Conservation (phyloP, 768 basidiomycete genomes). For the Chalciporus chontae region DNA sequence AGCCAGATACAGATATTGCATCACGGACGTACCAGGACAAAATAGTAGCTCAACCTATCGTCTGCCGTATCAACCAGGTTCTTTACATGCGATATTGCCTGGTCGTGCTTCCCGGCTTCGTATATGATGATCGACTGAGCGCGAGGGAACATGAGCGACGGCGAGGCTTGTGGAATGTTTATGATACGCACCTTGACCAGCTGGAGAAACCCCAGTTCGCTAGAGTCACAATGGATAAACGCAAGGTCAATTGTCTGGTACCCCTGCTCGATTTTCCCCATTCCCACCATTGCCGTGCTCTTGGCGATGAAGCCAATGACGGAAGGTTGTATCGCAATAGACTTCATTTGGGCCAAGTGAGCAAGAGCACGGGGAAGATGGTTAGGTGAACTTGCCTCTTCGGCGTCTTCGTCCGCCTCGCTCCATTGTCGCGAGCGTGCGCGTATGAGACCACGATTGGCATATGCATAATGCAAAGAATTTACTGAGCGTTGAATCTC, state of each 20-base stretch:
- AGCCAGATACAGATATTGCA: no score
- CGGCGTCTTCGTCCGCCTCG: conserved; percentile 2
- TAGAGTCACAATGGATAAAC: background rate
- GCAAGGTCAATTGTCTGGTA: background rate
- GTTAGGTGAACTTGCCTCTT: background rate
- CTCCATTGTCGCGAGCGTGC: background rate
- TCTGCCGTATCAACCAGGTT: no score
- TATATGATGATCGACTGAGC: no score
- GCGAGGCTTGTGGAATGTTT: no score
- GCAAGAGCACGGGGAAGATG: background rate
- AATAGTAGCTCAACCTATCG: no score
- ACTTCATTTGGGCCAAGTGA: no score
- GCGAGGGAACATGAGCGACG: no score
- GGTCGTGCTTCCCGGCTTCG: no score
- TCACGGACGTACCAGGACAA: no score
- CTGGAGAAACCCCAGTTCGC: conserved; percentile 1
- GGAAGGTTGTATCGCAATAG: conserved; percentile 5
- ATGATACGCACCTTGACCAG: conserved; percentile 4
- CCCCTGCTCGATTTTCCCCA: background rate
- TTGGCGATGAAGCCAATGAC: conserved; percentile 7
- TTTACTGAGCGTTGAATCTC: conserved; percentile 1
- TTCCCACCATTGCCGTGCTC: conserved; percentile 3
- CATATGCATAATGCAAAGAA: conserved; percentile 1
- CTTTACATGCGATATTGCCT: no score
- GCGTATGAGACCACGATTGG: conserved; percentile 4